Conservation (phyloP, 176 grass and related monocot species). For the Juncus inflexus region DNA sequence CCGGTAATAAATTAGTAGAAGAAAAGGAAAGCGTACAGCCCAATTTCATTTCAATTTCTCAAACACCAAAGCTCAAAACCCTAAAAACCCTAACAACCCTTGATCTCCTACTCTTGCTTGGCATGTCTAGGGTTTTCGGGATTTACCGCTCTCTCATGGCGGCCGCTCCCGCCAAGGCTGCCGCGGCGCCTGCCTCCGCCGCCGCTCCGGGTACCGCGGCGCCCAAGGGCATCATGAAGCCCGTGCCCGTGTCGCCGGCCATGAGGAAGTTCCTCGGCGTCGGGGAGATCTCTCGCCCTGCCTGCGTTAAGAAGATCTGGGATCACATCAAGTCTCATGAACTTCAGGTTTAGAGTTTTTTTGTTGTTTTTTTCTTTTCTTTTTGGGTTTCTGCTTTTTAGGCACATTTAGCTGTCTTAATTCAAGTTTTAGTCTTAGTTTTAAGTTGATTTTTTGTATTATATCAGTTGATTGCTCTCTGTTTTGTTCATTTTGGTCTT, state of each 20-base stretch:
- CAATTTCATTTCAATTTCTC: conserved; percentile 1
- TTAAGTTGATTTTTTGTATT: too few relatives aligned
- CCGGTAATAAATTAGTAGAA: background rate
- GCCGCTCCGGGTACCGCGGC: background rate
- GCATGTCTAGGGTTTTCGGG: conserved; percentile 54
- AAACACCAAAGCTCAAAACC: conserved; percentile 33
- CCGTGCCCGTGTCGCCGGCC: conserved; percentile 41
- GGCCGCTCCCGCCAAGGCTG: conserved; percentile 28
- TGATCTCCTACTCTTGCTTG: background rate
- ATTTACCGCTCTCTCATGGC: conserved; percentile 56
- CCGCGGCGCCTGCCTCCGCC: conserved; percentile 13
- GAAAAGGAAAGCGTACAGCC: background rate
- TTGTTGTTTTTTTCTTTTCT: too few relatives aligned
- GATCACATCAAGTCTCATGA: conserved; percentile 63
- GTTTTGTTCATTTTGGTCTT: background rate
- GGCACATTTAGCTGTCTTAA: too few relatives aligned
- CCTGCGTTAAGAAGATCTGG: conserved; percentile 68
- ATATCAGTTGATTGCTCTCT: background rate
- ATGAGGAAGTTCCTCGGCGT: conserved; percentile 64
- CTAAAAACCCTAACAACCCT: conserved; percentile 45
- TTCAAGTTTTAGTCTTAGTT: too few relatives aligned
- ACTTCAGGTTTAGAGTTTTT: conserved; percentile 64
- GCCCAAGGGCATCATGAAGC: conserved; percentile 36
- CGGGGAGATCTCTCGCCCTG: conserved; percentile 51
- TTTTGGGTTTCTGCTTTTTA: too few relatives aligned